Base-by-base conservation (phyloP, 1,139 yeast species). In the Candida tetrigidarum region DNA sequence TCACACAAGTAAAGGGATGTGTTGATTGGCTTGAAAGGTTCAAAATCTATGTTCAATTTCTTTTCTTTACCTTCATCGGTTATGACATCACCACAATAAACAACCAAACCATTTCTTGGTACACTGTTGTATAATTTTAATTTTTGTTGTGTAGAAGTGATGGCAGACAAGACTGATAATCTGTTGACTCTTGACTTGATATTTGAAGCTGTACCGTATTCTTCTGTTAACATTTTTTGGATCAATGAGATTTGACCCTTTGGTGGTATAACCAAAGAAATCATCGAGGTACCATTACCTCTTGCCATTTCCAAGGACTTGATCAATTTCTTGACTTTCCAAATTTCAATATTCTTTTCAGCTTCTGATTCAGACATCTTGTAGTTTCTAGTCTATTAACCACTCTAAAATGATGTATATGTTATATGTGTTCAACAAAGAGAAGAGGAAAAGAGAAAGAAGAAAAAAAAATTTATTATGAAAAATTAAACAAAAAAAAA, bases 231-330 rank as follows among this genome's bases (percentile, higher is more conserved):
- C 93, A 89, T 86, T 73, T 89, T 92, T 63, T 86, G 92, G 50
- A 80, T 81, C 60, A 90, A 80, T 12, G 98, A 80, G 60, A 93
- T 86, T 71, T 93, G 99, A 47, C 96, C 95, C 64, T 82, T 86
- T 57, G 99, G 99, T 38, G 99, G 96, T 53, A 93, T 89, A 59
- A 93, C 88, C 66, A 93, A 78, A 26, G 98, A 91, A 63, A 93
- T 93, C 98, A 93, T 93, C 28, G 99, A 93, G 41, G 99, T 93
- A 69, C 99, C 99, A 64, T 93, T 93, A 68, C 99, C 98, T 69
- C 97, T 82, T 47, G 98, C 98, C 61, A 74, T 73, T 65, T 92
- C 95, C 60, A 93, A 79, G 51, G 89, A 83, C 69, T 86, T 86
- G 76, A 86, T 83, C 79, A 86, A 76, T 73, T 93, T 93, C 78